Evolutionary conservation across 306 rosid species (phyloP), one percentile per base, ranked within the genome.

Genomic region (Corylus avellana): DNA sequence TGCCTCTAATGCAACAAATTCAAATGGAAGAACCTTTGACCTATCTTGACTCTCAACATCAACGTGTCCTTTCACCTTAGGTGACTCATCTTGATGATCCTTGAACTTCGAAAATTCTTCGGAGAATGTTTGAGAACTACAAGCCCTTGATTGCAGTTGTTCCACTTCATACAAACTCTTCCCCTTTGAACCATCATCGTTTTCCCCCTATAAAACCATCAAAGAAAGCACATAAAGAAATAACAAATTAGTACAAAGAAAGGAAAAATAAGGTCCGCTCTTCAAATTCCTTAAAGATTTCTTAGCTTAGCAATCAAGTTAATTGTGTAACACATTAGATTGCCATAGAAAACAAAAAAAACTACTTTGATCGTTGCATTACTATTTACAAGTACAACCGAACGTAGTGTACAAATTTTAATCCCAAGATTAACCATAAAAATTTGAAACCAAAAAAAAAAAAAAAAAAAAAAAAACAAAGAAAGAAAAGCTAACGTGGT

Each of bases 1-100:
- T 20, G 96, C 86, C 80, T 94, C 94, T 78, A 92, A 83, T 22
- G 89, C 96, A 78, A 72, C 88, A 74, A 94, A 92, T 88, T 92
- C 94, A 25, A 94, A 92, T 1, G 91, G 87, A 11, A 70, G 85
- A 20, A 66, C 83, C 85, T 79, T 80, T 75, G 75, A 61, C 54
- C 79, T 84, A 35, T 89, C 90, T 22, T 44, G 70, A 76, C 56
- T 82, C 68, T 88, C 90, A 39, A 54, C 22, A 32, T 86, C 81
- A 68, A 77, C 84, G 27, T 79, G n/a, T 54, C 42, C 12, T 32
- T 54, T 70, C 79, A 22, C 49, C 44, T 44, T 80, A 77, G 74
- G 42, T 12, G 48, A 84, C 72, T 37, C 84, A 49, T 82, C 82
- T 39, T 53, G 70, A 47, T 53, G 22, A 22, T 22, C 59, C 62